Conservation (phyloP, 768 basidiomycete genomes). For the Coprinopsis sp. region DNA sequence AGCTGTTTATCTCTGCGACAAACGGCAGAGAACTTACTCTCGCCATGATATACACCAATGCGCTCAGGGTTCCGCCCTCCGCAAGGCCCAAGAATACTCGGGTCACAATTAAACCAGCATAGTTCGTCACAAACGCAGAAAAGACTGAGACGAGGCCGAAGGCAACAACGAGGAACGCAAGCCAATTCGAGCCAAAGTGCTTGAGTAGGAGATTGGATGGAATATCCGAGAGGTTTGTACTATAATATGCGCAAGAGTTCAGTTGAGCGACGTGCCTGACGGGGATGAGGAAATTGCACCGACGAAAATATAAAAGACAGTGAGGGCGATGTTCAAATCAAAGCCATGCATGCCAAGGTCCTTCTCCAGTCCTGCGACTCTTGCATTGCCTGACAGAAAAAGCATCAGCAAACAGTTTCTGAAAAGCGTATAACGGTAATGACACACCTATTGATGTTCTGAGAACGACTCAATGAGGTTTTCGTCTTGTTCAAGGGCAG, state of each 20-base stretch:
- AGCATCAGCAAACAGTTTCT: too few species aligned
- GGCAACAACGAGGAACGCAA: conserved; percentile 34
- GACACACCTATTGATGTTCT: too few species aligned
- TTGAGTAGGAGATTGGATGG: conserved; percentile 41
- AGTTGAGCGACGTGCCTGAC: not conserved
- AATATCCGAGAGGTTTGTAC: conserved; percentile 34
- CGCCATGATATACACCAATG: conserved; percentile 34
- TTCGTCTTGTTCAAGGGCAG: too few species aligned
- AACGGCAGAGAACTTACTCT: conserved; percentile 23
- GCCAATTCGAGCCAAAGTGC: conserved; percentile 35
- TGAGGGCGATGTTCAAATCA: conserved; percentile 38
- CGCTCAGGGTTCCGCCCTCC: conserved; percentile 42
- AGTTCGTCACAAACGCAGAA: conserved; percentile 35
- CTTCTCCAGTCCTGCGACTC: conserved; percentile 32
- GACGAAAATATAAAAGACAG: conserved; percentile 38
- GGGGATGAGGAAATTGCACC: conserved; percentile 1
- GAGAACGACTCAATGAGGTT: too few species aligned
- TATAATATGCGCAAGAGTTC: conserved; percentile 11
- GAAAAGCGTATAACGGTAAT: conserved; percentile 8
- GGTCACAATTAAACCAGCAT: conserved; percentile 29
- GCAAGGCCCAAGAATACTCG: conserved; percentile 37
- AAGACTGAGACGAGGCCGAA: conserved; percentile 36
- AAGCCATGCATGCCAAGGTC: conserved; percentile 37
- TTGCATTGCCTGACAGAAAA: too few species aligned
- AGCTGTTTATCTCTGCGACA: not conserved